Evolutionary conservation across 345 rosid genomes (phyloP), one percentile per base, ranked within the genome.

Genomic region (Eucalyptus marginata): DNA sequence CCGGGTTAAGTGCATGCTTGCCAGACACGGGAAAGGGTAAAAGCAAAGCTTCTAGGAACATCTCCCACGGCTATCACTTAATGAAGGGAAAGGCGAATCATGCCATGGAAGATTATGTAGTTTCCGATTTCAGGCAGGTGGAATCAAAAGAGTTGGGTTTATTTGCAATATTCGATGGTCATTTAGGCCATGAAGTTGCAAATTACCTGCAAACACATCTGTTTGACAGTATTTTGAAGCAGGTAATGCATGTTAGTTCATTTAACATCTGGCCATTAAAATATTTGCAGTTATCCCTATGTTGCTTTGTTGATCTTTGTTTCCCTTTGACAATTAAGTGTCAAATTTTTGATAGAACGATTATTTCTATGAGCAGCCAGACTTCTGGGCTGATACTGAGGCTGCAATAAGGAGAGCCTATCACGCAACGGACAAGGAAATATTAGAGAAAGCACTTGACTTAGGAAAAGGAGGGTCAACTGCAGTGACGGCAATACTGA

Each of bases 401-500:
- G 91, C 76, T 49, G 97, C 99, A 7, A 94, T 97, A 90, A 94
- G 88, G 92, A 94, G 93, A 88, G 99, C 99, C 29, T 97, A 97
- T 89, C 90, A 40, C 83, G 91, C 90, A 29, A 97, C 98, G 3
- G 99, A 97, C 91, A 90, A 91, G 3, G 94, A 93, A 86, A 97
- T 97, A 89, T 88, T 97, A 89, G 93, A 93, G 68, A 92, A 94
- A 87, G 86, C 94, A 18, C 83, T 92, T 86, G 89, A 89, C 90
- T 93, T 97, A 27, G 99, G 99, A 68, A 94, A 93, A 92, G 99
- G 99, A 46, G 99, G 99, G 66, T 97, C 99, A 71, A 97, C 99
- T 2, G 97, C 99, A 43, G 99, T 97, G 43, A 96, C 99, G 5
- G 99, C 97, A 15, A 97, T 97, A 29, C 92, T 97, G 25, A 94